A percentile compares a stretch with the other conserved stretches of the same genome.
phyloP scores from a whole-genome alignment of 1,284 basidiomycete species.

The Mrakiaceae sp. region DNA sequence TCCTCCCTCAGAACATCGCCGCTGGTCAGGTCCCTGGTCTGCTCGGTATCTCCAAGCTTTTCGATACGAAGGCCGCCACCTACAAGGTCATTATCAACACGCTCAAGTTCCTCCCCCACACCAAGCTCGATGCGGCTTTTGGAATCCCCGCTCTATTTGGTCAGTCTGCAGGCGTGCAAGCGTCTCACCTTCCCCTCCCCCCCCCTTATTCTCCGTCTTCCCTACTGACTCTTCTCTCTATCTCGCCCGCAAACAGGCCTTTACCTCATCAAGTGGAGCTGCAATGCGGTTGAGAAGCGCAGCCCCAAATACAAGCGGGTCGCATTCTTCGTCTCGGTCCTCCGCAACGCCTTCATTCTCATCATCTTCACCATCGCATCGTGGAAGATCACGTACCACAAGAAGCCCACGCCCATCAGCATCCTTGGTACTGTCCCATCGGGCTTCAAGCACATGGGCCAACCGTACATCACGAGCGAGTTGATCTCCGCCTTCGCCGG shows the following conservation, averaged over 20 bases:
- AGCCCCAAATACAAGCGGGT: slow-evolving; percentile 63
- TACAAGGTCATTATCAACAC: slow-evolving; percentile 75
- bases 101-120: slow-evolving; percentile 58
- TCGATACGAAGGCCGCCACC: slow-evolving; percentile 68
- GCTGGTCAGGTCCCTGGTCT: slow-evolving; percentile 73
- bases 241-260: slow-evolving; percentile 34
- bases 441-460: slow-evolving; percentile 65
- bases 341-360: slow-evolving; percentile 79
- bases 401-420: slow-evolving; percentile 69
- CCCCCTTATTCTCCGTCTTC: no score
- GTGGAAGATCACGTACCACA: slow-evolving; percentile 65
- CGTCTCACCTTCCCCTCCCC: no score
- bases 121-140: slow-evolving; percentile 76
- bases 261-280: slow-evolving; percentile 61
- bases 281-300: slow-evolving; percentile 47
- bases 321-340: slow-evolving; percentile 74
- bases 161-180: background rate
- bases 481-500: slow-evolving; percentile 61
- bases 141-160: slow-evolving; percentile 62
- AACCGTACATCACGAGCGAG: slow-evolving; percentile 51
- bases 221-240: no score
- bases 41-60: slow-evolving; percentile 64
- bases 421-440: slow-evolving; percentile 74
- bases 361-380: slow-evolving; percentile 72
- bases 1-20: slow-evolving; percentile 55